A percentile compares a stretch with the other conserved stretches of the same genome.
phyloP scores from a whole-genome alignment of 2,329 filamentous ascomycete genomes.

The Colletotrichum cuscutae region DNA sequence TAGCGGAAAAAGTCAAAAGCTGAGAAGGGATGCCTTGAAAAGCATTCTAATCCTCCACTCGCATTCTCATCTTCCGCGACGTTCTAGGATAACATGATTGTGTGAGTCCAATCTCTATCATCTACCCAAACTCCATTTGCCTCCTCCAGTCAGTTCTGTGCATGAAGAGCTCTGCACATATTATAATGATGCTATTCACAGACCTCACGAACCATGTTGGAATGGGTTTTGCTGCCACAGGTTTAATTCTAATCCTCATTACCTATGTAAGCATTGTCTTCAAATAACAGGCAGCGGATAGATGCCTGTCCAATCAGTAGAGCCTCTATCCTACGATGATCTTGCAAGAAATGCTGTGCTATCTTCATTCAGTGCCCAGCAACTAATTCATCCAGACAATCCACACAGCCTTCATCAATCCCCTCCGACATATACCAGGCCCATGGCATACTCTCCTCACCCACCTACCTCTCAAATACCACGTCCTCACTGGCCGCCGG shows the following conservation, averaged over 20 bases:
- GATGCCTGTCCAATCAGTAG: too few species aligned
- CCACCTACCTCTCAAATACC: constrained; percentile 8
- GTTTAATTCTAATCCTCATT: not conserved
- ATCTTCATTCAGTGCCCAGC: not conserved
- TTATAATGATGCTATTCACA: not conserved
- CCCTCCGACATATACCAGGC: constrained; percentile 22
- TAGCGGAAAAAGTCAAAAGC: too few species aligned
- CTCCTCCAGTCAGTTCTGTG: not conserved
- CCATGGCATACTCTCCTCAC: constrained; percentile 21
- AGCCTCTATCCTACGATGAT: not conserved
- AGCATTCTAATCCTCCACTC: too few species aligned
- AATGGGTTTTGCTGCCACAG: not conserved
- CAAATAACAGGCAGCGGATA: too few species aligned
- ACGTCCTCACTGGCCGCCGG: constrained; percentile 15
- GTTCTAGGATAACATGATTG: too few species aligned
- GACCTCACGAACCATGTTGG: not conserved
- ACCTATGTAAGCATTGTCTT: not conserved
- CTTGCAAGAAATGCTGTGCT: not conserved
- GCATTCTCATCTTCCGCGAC: not conserved
- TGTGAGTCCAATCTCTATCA: too few species aligned
- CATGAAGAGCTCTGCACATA: not conserved
- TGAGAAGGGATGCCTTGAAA: too few species aligned
- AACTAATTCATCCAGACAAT: not conserved
- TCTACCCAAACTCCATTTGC: not conserved
- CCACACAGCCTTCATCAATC: not conserved